Evolutionary conservation across 2,329 filamentous ascomycete genomes (phyloP).

Genomic region (Zymoseptoria crescenta): DNA sequence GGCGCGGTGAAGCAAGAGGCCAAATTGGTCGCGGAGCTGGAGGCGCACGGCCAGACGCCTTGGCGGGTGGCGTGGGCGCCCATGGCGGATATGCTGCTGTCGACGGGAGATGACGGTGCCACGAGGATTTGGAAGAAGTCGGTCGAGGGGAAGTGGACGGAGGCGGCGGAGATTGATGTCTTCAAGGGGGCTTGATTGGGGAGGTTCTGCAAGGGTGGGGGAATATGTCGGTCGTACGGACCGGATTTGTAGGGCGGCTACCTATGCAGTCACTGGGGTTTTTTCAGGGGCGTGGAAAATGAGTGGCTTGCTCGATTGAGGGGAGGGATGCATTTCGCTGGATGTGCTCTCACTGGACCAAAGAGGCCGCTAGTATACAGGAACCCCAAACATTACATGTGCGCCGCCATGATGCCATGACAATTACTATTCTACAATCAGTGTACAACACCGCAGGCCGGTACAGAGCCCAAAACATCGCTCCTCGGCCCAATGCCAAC

Average conservation of each 20-base stretch:
- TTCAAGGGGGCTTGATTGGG: conserved; percentile 3
- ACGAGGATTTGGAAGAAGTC: conserved; percentile 45
- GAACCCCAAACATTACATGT: not conserved
- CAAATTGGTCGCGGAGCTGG: conserved; percentile 58
- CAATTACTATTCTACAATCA: not conserved
- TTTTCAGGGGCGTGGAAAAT: too few species aligned
- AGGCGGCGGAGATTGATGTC: conserved; percentile 42
- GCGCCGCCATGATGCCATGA: not conserved
- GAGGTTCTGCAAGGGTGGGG: not conserved
- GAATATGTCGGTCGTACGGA: not conserved
- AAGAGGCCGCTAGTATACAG: not conserved
- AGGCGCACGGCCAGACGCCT: conserved; percentile 60
- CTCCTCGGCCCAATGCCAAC: not conserved
- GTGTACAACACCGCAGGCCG: not conserved
- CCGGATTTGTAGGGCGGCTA: too few species aligned
- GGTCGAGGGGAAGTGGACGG: conserved; percentile 40
- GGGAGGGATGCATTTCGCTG: too few species aligned
- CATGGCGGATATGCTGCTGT: conserved; percentile 60
- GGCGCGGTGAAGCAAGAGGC: conserved; percentile 59
- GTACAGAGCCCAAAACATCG: not conserved
- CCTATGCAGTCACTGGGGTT: too few species aligned
- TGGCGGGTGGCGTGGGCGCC: conserved; percentile 64
- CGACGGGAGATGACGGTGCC: conserved; percentile 67
- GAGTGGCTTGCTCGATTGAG: too few species aligned
- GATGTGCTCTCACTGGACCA: not conserved